A percentile compares a stretch with the other conserved stretches of the same genome.
Evolutionary conservation across 306 rosid species (phyloP).

Genomic region (Pyrus betulifolia): DNA sequence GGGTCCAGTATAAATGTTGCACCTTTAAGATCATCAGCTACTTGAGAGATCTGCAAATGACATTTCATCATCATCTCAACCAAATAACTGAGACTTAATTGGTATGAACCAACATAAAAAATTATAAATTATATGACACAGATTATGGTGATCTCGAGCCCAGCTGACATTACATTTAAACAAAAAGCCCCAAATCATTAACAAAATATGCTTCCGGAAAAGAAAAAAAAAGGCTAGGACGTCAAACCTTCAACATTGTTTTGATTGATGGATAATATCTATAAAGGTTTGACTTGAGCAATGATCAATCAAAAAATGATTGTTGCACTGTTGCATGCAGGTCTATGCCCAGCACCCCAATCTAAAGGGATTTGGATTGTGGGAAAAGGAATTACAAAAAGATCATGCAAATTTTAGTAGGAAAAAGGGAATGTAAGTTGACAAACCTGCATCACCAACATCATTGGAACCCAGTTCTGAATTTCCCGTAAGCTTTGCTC

Average conservation of each 20-base stretch:
- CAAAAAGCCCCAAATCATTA: not conserved
- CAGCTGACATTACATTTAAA: not conserved
- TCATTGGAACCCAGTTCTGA: constrained; percentile 57
- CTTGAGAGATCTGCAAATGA: constrained; percentile 61
- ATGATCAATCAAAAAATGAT: not conserved
- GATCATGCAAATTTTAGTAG: not conserved
- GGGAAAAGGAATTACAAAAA: not conserved
- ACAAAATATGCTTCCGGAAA: not conserved
- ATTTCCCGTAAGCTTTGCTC: constrained; percentile 54
- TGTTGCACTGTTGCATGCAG: not conserved
- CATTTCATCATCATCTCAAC: constrained; percentile 21
- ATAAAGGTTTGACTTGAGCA: not conserved
- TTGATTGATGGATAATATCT: not conserved
- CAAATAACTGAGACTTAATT: constrained; percentile 14
- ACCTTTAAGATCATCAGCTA: constrained; percentile 48
- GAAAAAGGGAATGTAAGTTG: not conserved
- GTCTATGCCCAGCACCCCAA: not conserved
- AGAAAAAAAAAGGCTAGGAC: not conserved
- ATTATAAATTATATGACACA: not conserved
- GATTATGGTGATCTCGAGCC: not conserved
- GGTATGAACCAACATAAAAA: not conserved
- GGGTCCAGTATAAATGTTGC: constrained; percentile 48
- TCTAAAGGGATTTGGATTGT: not conserved
- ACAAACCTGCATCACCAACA: constrained; percentile 66
- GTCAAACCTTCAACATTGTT: constrained; percentile 6